phyloP scores from a whole-genome alignment of 257 asterid genomes.

The Solanum etuberosum region DNA sequence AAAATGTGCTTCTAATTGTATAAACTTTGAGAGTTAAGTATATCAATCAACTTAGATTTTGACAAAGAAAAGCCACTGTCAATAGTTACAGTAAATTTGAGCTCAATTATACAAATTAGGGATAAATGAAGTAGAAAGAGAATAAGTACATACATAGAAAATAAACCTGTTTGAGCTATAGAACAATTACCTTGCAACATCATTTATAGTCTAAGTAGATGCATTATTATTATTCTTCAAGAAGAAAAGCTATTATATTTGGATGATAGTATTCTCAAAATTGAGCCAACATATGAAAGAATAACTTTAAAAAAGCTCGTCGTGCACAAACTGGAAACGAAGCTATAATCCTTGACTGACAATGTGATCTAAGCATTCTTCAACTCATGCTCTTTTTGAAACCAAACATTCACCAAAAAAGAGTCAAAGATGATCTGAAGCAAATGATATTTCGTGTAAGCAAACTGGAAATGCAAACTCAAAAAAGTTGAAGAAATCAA shows the following conservation, averaged over 20 bases:
- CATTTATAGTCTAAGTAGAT: not conserved
- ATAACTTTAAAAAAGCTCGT: not conserved
- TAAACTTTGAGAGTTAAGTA: not conserved
- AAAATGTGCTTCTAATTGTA: not conserved
- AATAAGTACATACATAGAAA: not conserved
- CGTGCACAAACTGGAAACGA: not conserved
- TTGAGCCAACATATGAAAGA: not conserved
- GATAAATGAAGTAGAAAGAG: not conserved
- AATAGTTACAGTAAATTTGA: not conserved
- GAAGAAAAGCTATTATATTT: not conserved
- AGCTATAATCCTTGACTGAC: not conserved
- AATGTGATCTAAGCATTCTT: conserved; percentile 23
- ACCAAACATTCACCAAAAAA: conserved; percentile 62
- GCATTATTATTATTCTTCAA: not conserved
- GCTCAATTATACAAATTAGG: not conserved
- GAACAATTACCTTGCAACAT: not conserved
- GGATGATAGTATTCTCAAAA: not conserved
- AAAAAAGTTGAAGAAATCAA: not conserved
- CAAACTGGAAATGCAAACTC: not conserved
- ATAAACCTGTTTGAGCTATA: not conserved
- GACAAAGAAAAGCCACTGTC: not conserved
- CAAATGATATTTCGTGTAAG: not conserved
- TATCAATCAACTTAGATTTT: not conserved
- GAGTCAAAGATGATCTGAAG: conserved; percentile 78
- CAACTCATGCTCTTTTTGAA: conserved; percentile 20